These are phyloP conservation scores for Aurantiochytrium sp. DNA, from an alignment of 108 stramenopile species.

Conservation along the genomic window DNA sequence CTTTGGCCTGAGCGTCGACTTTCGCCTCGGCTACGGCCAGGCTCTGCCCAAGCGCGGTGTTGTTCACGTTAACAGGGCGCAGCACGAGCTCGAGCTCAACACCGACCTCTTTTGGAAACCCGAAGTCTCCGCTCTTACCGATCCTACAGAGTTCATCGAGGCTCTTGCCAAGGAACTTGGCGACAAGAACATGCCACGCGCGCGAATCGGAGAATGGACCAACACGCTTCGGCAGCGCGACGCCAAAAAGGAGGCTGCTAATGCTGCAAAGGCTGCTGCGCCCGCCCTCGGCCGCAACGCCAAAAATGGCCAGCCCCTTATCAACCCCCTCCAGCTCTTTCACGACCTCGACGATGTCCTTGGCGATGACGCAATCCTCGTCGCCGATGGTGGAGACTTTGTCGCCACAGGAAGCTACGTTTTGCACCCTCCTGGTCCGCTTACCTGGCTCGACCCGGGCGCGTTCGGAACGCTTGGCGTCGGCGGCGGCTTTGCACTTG, in stretches of 20 bases:
- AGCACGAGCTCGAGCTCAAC: neutral
- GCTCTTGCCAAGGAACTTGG: neutral
- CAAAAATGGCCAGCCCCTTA: neutral
- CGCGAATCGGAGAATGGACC: neutral
- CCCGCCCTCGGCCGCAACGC: neutral
- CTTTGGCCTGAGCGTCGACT: neutral
- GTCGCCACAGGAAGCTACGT: neutral
- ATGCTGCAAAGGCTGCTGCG: neutral
- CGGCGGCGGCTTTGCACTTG: neutral
- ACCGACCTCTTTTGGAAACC: neutral
- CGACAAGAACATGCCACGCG: neutral
- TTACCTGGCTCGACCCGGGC: slow-evolving; percentile 4
- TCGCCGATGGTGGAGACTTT: slow-evolving; percentile 7
- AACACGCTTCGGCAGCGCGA: neutral
- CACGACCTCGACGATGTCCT: neutral
- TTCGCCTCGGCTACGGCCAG: neutral
- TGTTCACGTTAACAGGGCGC: neutral
- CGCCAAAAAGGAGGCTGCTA: neutral
- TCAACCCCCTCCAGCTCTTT: neutral
- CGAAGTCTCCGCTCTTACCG: neutral
- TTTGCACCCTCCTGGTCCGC: neutral
- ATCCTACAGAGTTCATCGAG: neutral
- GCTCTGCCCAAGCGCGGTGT: neutral
- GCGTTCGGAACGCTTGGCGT: slow-evolving; percentile 1
- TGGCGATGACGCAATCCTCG: neutral